Conservation (phyloP, 2,329 filamentous ascomycete genomes). For the Epichloe gansuensis region DNA sequence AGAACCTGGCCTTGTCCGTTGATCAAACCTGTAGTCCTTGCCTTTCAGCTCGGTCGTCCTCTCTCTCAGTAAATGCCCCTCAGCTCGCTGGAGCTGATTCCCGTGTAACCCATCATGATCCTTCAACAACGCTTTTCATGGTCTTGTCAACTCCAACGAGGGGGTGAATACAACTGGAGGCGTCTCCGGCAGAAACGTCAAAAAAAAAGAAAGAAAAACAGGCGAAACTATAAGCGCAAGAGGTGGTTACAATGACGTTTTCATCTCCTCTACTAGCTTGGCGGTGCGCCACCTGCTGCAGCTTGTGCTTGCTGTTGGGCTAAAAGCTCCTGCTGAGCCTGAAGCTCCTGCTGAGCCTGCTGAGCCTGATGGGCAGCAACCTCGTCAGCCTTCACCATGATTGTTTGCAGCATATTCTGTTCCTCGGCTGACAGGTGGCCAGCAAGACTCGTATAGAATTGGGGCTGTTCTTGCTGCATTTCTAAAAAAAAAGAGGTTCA, state of each 20-base stretch:
- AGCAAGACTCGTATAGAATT: conserved; percentile 73
- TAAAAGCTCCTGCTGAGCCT: conserved; percentile 16
- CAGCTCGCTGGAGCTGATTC: neutral
- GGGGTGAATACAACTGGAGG: neutral
- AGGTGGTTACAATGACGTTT: neutral
- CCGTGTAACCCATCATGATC: neutral
- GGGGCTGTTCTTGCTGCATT: conserved; percentile 82
- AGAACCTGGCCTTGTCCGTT: neutral
- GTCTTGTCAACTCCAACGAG: neutral
- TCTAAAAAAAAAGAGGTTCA: conserved; percentile 33
- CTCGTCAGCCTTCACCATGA: conserved; percentile 52
- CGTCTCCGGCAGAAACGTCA: neutral
- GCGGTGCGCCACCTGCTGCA: neutral
- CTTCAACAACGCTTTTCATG: conserved; percentile 3
- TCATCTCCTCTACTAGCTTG: conserved; percentile 7
- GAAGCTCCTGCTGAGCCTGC: conserved; percentile 2
- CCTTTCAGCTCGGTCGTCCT: neutral
- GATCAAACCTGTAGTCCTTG: neutral
- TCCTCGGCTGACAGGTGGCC: conserved; percentile 70
- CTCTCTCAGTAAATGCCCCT: neutral
- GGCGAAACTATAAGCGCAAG: neutral
- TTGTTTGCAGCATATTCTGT: conserved; percentile 65
- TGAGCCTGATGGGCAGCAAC: conserved; percentile 20
- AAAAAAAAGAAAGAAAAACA: neutral
- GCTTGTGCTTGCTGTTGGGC: conserved; percentile 16